Base-by-base conservation (phyloP, 192 early-diverging fungal species). In the Pecoramyces ruminantium region DNA sequence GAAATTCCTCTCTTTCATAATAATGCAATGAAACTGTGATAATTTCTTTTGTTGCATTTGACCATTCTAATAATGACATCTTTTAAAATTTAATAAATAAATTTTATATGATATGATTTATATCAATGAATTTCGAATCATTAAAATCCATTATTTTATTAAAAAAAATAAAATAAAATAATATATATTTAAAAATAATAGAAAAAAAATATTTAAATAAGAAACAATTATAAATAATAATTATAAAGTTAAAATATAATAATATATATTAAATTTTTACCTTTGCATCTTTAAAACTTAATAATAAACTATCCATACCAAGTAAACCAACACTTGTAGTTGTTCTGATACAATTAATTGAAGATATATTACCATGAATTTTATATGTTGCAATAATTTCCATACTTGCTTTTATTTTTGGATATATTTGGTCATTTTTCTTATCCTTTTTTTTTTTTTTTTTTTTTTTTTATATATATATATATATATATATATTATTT, bases 1-100 rank as follows among this genome's bases (percentile, higher is more conserved):
- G 93, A 79, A 94, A 92, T 80, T 93, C 92, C 78, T 97, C 97
- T 38, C 95, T 89, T 84, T 99, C 97, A 85, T 97, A 99, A 84
- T 93, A 96, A 86, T 99, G 97, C 27, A 99, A 92, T 15, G 96
- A 98, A 28, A 98, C 94, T 4, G 97, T 99, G 2, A 93, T 90
- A 79, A 97, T 87, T 38, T 87, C 86, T 79, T 95, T 90, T 13
- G 90, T 90, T 40, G 89, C 87, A 6, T 86, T 87, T 21, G 93
- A 93, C 85, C 91, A 99, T 80, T 96, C 93, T 29, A 99, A 85
- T 77, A 99, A 83, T 28, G 95, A 94, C 93, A 99, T 94, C 93
- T 98, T 88, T 28, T 83, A 83, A 38, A 82, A 80, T 51, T 28
- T 58, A 30, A 38, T 30, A n/a, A n/a, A n/a, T n/a, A n/a, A n/a